Conservation (phyloP, 1,284 basidiomycete species). For the Cystobasidium pallidum region DNA sequence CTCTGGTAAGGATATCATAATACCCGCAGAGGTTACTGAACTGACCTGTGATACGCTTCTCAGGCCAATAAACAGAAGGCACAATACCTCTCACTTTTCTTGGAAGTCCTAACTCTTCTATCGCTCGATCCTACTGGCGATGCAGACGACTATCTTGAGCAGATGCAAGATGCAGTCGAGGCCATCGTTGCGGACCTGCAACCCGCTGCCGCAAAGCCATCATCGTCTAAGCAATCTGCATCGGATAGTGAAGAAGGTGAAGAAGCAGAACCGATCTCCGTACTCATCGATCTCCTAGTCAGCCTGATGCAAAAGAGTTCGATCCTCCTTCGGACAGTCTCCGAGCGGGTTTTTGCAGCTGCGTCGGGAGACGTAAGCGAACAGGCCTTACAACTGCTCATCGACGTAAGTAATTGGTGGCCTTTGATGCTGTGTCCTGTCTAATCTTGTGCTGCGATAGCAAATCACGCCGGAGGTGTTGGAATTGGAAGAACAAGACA, state of each 20-base stretch:
- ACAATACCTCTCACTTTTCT: slow-evolving; percentile 45
- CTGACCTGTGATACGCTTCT: neutral
- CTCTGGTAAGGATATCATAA: neutral
- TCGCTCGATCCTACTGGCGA: slow-evolving; percentile 69
- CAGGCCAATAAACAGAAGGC: slow-evolving; percentile 40
- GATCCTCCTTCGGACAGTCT: slow-evolving; percentile 77
- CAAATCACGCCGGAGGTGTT: slow-evolving; percentile 66
- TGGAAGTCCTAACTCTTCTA: slow-evolving; percentile 65
- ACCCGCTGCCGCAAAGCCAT: slow-evolving; percentile 39
- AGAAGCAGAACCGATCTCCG: slow-evolving; percentile 70
- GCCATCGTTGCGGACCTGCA: slow-evolving; percentile 53
- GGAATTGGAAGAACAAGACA: slow-evolving; percentile 46
- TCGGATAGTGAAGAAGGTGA: slow-evolving; percentile 56
- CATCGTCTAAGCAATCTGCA: slow-evolving; percentile 50
- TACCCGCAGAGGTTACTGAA: neutral
- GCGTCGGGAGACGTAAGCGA: slow-evolving; percentile 71
- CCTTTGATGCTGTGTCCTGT: neutral
- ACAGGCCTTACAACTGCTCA: slow-evolving; percentile 78
- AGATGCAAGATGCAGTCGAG: slow-evolving; percentile 30
- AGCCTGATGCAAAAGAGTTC: slow-evolving; percentile 84
- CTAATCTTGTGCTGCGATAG: slow-evolving; percentile 58
- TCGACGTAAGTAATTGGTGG: slow-evolving; percentile 66
- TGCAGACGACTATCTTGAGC: slow-evolving; percentile 67
- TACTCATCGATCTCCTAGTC: slow-evolving; percentile 84
- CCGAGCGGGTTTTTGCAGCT: slow-evolving; percentile 78